These are phyloP conservation scores for Pseudogymnoascus sp. DNA, from an alignment of 2,329 filamentous ascomycete species.

Conservation along the genomic window DNA sequence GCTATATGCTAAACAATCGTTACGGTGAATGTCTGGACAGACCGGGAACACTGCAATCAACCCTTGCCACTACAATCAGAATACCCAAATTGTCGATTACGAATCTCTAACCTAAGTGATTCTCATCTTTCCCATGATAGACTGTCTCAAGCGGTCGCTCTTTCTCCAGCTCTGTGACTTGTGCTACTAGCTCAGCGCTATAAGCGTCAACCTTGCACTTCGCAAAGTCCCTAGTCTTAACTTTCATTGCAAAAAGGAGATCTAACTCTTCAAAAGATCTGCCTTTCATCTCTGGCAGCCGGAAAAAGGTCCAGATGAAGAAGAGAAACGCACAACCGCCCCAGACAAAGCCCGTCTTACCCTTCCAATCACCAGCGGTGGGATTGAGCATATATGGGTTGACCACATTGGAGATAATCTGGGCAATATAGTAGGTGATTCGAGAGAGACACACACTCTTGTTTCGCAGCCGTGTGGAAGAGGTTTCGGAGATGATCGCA, in stretches of 20 bases:
- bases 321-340: slow-evolving; percentile 30
- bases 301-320: slow-evolving; percentile 40
- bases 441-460: slow-evolving; percentile 36
- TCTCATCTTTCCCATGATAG: too few relatives aligned
- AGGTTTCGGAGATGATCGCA: slow-evolving; percentile 26
- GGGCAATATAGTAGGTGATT: slow-evolving; percentile 49
- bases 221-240: slow-evolving; percentile 29
- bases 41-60: too few relatives aligned
- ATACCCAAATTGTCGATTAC: too few relatives aligned
- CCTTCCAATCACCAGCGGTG: not conserved
- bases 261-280: slow-evolving; percentile 41
- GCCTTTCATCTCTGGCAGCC: slow-evolving; percentile 38
- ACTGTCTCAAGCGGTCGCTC: too few relatives aligned
- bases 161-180: too few relatives aligned
- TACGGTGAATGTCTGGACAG: too few relatives aligned
- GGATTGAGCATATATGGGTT: slow-evolving; percentile 60
- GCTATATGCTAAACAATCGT: too few relatives aligned
- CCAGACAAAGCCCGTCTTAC: slow-evolving; percentile 10
- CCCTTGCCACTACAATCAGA: too few relatives aligned
- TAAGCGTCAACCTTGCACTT: slow-evolving; percentile 18
- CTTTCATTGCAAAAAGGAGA: slow-evolving; percentile 35
- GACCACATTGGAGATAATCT: slow-evolving; percentile 34
- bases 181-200: too few relatives aligned
- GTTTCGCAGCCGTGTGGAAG: slow-evolving; percentile 30
- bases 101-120: too few relatives aligned